Conservation (phyloP, 2,329 filamentous ascomycete species). For the Alternaria panax region DNA sequence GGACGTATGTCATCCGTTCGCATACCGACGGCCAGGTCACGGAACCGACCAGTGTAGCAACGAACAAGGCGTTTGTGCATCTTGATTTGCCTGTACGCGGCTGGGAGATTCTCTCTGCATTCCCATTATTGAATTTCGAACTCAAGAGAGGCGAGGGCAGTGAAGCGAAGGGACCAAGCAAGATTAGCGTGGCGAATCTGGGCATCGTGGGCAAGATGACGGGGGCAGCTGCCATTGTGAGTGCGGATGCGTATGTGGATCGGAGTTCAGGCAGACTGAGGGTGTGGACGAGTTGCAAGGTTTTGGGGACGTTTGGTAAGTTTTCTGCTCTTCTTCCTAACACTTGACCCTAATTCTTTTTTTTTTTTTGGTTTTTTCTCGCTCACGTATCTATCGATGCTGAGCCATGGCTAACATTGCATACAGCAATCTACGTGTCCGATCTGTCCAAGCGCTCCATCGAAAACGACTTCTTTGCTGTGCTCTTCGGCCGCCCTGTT, state of each 20-base stretch:
- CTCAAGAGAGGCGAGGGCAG: conserved; percentile 51
- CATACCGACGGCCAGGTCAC: conserved; percentile 73
- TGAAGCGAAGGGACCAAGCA: conserved; percentile 30
- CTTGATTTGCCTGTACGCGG: conserved; percentile 69
- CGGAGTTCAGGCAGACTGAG: conserved; percentile 66
- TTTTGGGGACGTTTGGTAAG: conserved; percentile 75
- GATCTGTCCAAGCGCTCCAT: conserved; percentile 68
- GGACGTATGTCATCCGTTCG: conserved; percentile 74
- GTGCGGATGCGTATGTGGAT: conserved; percentile 65
- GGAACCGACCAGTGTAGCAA: conserved; percentile 56
- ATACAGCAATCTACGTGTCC: conserved; percentile 76
- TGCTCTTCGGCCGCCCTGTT: conserved; percentile 75
- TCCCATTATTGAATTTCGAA: conserved; percentile 67
- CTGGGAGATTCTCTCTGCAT: conserved; percentile 83
- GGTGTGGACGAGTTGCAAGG: conserved; percentile 76
- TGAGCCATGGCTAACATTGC: conserved; percentile 14
- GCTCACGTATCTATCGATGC: not conserved
- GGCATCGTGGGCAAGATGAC: conserved; percentile 90
- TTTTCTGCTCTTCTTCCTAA: not conserved
- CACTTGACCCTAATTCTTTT: too few relatives aligned
- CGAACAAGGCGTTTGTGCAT: conserved; percentile 62
- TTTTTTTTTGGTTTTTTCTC: not conserved
- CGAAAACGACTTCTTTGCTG: conserved; percentile 72
- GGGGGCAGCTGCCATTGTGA: conserved; percentile 77
- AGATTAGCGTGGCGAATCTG: conserved; percentile 70